These are phyloP conservation scores for Neopestalotiopsis rosae DNA, from an alignment of 2,329 filamentous ascomycete genomes.

Conservation along the genomic window DNA sequence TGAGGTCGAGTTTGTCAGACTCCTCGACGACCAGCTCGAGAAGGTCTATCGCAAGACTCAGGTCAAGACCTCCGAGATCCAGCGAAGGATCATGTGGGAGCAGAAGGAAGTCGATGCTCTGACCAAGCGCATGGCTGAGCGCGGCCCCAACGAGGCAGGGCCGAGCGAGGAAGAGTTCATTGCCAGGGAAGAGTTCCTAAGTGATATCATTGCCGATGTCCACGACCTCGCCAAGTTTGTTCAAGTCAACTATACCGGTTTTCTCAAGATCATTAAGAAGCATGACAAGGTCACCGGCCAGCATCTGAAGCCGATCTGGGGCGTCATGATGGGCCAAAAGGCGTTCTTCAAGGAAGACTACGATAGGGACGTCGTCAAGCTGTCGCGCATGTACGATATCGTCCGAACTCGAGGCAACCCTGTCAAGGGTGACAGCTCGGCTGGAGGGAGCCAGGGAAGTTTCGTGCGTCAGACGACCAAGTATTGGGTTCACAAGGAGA, in stretches of 20 bases:
- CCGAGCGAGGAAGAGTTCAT: slow-evolving; percentile 93
- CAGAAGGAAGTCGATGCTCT: slow-evolving; percentile 73
- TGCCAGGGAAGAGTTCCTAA: slow-evolving; percentile 90
- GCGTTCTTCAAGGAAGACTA: slow-evolving; percentile 99
- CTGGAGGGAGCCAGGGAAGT: slow-evolving; percentile 90
- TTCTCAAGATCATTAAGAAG: slow-evolving; percentile 99
- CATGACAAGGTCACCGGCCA: slow-evolving; percentile 97
- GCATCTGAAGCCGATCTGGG: slow-evolving; percentile 95
- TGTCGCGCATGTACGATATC: slow-evolving; percentile 93
- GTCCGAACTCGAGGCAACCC: slow-evolving; percentile 93
- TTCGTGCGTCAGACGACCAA: slow-evolving; percentile 98
- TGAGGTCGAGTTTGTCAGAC: slow-evolving; percentile 84
- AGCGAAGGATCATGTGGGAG: slow-evolving; percentile 89
- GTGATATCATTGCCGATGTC: slow-evolving; percentile 97
- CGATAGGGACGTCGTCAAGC: slow-evolving; percentile 91
- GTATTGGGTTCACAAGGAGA: slow-evolving; percentile 99
- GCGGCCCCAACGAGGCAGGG: slow-evolving; percentile 59
- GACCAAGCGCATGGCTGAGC: slow-evolving; percentile 73
- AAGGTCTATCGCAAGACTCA: slow-evolving; percentile 98
- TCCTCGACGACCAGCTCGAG: slow-evolving; percentile 90
- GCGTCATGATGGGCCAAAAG: slow-evolving; percentile 90
- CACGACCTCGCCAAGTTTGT: slow-evolving; percentile 98
- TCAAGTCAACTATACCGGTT: slow-evolving; percentile 97
- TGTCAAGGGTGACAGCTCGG: slow-evolving; percentile 87
- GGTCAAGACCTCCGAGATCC: slow-evolving; percentile 95